These are phyloP conservation scores for Penicillium sp. DNA, from an alignment of 2,329 filamentous ascomycete species.

Conservation along the genomic window DNA sequence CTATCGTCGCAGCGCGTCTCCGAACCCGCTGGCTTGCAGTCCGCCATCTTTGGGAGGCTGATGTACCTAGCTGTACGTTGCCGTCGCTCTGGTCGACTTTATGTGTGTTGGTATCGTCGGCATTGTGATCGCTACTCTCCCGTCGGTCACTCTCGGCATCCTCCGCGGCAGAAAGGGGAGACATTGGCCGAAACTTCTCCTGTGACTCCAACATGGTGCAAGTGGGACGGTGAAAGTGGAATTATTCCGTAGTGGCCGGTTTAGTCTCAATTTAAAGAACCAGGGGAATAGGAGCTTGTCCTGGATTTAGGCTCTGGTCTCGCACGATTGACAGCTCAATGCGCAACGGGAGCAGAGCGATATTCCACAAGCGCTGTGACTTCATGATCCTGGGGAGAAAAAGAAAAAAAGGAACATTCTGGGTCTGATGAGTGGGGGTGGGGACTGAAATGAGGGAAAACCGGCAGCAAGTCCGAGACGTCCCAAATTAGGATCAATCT, in stretches of 20 bases:
- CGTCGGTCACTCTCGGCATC: slow-evolving; percentile 1
- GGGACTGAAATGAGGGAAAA: slow-evolving; percentile 4
- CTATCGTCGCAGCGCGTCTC: slow-evolving; percentile 18
- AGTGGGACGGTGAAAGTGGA: slow-evolving; percentile 1
- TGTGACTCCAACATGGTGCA: slow-evolving; percentile 11
- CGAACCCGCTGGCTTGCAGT: slow-evolving; percentile 21
- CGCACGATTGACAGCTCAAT: not conserved
- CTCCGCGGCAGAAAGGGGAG: slow-evolving; percentile 8
- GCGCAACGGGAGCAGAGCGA: not conserved
- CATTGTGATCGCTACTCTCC: not conserved
- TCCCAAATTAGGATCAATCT: slow-evolving; percentile 12
- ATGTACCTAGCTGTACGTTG: slow-evolving; percentile 9
- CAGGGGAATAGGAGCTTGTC: not conserved
- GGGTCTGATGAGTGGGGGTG: no score
- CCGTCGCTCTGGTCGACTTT: not conserved
- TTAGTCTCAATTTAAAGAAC: not conserved
- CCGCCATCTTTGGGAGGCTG: slow-evolving; percentile 18
- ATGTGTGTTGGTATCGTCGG: slow-evolving; percentile 1
- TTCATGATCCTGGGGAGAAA: slow-evolving; percentile 12
- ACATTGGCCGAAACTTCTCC: slow-evolving; percentile 10
- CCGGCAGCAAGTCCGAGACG: not conserved
- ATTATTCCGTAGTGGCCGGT: not conserved
- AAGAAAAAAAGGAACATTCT: not conserved
- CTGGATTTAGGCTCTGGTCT: not conserved
- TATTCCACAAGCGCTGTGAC: slow-evolving; percentile 12